Conservation (phyloP, 2,329 filamentous ascomycete genomes). For the Xylariaceae sp. region DNA sequence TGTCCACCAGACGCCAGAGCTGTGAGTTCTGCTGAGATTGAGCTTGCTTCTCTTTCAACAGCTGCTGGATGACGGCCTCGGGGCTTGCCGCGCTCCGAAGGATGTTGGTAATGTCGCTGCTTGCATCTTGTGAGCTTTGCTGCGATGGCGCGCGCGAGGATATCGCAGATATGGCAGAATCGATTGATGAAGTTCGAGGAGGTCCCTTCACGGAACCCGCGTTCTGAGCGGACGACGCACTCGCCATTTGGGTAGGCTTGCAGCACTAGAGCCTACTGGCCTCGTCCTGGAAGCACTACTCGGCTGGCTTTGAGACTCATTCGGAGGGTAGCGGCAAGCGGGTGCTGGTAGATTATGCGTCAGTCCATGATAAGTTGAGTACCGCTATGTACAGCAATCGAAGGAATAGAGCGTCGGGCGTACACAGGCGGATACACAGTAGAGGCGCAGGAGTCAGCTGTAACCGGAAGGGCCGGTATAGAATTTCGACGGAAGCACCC, state of each 20-base stretch:
- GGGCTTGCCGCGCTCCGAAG: conserved; percentile 82
- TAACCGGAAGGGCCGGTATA: conserved; percentile 13
- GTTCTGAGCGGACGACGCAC: conserved; percentile 37
- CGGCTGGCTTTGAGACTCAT: conserved; percentile 45
- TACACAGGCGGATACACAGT: too few relatives aligned
- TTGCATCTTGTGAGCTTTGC: conserved; percentile 53
- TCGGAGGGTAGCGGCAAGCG: conserved; percentile 33
- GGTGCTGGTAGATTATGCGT: conserved; percentile 22
- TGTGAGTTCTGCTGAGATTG: conserved; percentile 86
- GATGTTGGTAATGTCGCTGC: conserved; percentile 71
- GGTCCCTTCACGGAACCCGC: conserved; percentile 36
- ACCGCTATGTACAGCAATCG: conserved; percentile 1
- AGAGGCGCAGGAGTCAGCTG: conserved; percentile 6
- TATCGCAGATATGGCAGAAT: conserved; percentile 81
- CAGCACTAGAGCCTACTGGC: conserved; percentile 37
- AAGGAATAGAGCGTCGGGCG: too few relatives aligned
- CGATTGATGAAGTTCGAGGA: conserved; percentile 80
- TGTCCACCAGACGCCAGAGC: conserved; percentile 92
- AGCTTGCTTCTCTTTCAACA: conserved; percentile 87
- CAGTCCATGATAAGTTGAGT: conserved; percentile 18
- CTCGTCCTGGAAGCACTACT: conserved; percentile 39
- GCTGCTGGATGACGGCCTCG: conserved; percentile 80
- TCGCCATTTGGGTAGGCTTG: conserved; percentile 43
- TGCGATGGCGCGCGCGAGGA: conserved; percentile 56
- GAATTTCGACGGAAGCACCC: conserved; percentile 17